Evolutionary conservation across 371 early-diverging fungal species (phyloP).

Genomic region (Saksenaea oblongispora): DNA sequence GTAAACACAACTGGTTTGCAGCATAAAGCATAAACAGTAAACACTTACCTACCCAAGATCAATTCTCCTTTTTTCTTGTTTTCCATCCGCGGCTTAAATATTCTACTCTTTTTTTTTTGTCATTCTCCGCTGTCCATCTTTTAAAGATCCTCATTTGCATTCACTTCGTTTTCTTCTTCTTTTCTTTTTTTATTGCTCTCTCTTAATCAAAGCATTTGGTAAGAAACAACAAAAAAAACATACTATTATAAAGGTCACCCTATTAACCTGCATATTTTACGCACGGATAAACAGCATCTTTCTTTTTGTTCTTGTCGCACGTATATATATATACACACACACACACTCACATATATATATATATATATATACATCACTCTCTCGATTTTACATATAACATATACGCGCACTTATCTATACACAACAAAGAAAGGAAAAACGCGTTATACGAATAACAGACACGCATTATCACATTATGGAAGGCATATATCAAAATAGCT

Average conservation of each 20-base stretch:
- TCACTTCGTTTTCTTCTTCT: constrained; percentile 7
- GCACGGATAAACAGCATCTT: constrained; percentile 1
- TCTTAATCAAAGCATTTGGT: not conserved
- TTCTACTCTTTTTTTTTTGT: not conserved
- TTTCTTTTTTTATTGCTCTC: constrained; percentile 2
- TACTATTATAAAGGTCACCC: not conserved
- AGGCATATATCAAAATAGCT: constrained; percentile 37
- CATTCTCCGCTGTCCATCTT: not conserved
- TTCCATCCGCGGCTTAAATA: not conserved
- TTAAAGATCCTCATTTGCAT: not conserved
- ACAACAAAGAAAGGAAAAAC: not conserved
- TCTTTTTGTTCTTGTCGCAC: not conserved
- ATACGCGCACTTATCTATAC: not conserved
- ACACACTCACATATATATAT: not conserved
- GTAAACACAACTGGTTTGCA: constrained; percentile 36
- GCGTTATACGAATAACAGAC: too few species aligned
- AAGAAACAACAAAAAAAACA: not conserved
- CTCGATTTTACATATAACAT: constrained; percentile 1
- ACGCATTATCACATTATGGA: constrained; percentile 24
- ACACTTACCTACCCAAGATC: constrained; percentile 18
- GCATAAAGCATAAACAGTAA: constrained; percentile 39
- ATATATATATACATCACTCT: not conserved
- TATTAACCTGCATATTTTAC: constrained; percentile 1
- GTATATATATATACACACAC: not conserved
- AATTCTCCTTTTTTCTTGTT: not conserved